Percentiles rank a stretch among this genome's conserved stretches.
phyloP scores from a whole-genome alignment of 148 eudicot genomes.

The Talinum fruticosum region DNA sequence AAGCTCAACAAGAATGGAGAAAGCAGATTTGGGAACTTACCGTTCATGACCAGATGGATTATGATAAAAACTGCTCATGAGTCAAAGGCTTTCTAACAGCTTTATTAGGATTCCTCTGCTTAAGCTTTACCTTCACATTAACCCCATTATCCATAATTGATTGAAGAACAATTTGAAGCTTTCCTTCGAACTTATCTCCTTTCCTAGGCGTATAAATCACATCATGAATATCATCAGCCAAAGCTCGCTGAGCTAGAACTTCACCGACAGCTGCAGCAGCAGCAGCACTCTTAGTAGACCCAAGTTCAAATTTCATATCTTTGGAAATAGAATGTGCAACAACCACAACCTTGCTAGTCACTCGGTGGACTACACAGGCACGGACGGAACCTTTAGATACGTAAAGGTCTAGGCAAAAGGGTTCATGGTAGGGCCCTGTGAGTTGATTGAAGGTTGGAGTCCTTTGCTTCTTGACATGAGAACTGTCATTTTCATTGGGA shows the following conservation, averaged over 20 bases:
- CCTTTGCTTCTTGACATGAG: conserved; percentile 44
- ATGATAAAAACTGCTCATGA: background rate
- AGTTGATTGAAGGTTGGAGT: conserved; percentile 76
- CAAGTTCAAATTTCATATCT: conserved; percentile 75
- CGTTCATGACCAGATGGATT: background rate
- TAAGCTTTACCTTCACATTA: conserved; percentile 65
- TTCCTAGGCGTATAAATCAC: conserved; percentile 74
- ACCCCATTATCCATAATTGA: conserved; percentile 57
- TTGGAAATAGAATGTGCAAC: conserved; percentile 96
- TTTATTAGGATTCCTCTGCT: conserved; percentile 54
- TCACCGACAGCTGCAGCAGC: conserved; percentile 75
- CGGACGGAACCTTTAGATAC: conserved; percentile 83
- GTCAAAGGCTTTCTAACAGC: background rate
- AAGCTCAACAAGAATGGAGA: background rate
- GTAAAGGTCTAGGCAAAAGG: conserved; percentile 80
- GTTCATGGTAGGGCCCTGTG: conserved; percentile 88
- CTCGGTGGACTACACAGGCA: conserved; percentile 85
- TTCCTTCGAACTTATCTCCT: conserved; percentile 78
- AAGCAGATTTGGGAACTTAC: background rate
- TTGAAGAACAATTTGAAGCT: conserved; percentile 70
- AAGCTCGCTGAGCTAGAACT: conserved; percentile 69
- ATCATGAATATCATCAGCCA: conserved; percentile 84
- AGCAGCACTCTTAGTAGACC: conserved; percentile 54
- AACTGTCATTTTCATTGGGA: conserved; percentile 23
- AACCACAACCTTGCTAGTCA: conserved; percentile 85